Evolutionary conservation across 2,329 filamentous ascomycete species (phyloP).

Genomic region (Tolypocladium tundrense): DNA sequence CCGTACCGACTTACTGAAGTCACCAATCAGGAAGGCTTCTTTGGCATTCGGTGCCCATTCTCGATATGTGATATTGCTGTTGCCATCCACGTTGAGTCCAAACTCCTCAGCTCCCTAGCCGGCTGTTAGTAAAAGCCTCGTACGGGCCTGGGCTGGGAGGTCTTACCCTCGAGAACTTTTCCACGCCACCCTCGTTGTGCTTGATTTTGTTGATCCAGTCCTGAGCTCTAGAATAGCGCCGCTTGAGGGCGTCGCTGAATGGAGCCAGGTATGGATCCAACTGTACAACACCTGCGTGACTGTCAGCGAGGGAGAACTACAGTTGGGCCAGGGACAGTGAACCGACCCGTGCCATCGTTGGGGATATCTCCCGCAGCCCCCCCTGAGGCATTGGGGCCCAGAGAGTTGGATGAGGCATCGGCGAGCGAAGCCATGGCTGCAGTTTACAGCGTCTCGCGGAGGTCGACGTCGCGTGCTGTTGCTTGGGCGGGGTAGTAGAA

Average conservation of each 20-base stretch:
- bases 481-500: not conserved
- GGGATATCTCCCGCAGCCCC: conserved; percentile 41
- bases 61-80: conserved; percentile 81
- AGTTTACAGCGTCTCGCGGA: not conserved
- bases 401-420: not conserved
- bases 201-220: conserved; percentile 81
- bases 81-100: conserved; percentile 70
- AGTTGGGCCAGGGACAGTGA: not conserved
- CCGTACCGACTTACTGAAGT: conserved; percentile 64
- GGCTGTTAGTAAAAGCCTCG: not conserved
- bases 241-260: conserved; percentile 66
- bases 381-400: conserved; percentile 7
- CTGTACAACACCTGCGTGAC: conserved; percentile 61
- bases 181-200: conserved; percentile 74
- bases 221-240: conserved; percentile 69
- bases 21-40: conserved; percentile 78
- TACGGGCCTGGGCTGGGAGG: conserved; percentile 2
- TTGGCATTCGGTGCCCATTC: conserved; percentile 94
- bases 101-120: conserved; percentile 72
- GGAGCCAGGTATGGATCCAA: conserved; percentile 86
- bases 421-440: conserved; percentile 1
- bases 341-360: conserved; percentile 62
- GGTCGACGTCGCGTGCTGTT: not conserved
- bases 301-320: conserved; percentile 4
- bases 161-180: conserved; percentile 76